Evolutionary conservation across 306 rosid species (phyloP).

Genomic region (Pterocarpus macrocarpus): DNA sequence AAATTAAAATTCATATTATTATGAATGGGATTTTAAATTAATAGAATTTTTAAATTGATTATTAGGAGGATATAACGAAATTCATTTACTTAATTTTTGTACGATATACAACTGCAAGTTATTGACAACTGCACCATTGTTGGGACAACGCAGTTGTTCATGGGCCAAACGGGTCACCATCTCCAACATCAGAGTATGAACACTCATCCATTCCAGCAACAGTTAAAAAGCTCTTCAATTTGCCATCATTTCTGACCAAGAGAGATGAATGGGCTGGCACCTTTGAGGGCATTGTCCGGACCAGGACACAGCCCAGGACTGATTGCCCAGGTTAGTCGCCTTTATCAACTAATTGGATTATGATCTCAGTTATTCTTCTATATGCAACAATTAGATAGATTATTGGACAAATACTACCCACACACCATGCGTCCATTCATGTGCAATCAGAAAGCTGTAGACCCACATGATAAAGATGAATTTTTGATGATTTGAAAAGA

Average conservation of each 20-base stretch:
- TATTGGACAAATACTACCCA: not conserved
- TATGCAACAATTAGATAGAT: not conserved
- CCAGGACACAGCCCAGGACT: conserved; percentile 71
- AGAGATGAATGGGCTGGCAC: conserved; percentile 94
- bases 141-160: conserved; percentile 75
- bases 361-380: conserved; percentile 7
- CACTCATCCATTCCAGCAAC: conserved; percentile 93
- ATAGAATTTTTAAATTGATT: too few relatives aligned
- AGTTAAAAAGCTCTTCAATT: conserved; percentile 80
- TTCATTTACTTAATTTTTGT: too few relatives aligned
- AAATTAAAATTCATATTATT: too few relatives aligned
- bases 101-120: not conserved
- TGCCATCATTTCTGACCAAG: conserved; percentile 75
- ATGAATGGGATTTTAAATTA: too few relatives aligned
- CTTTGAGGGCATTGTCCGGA: conserved; percentile 72
- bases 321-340: conserved; percentile 84
- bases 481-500: not conserved
- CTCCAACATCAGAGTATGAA: conserved; percentile 78
- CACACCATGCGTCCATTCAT: not conserved
- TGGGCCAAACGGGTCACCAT: conserved; percentile 84
- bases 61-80: too few relatives aligned
- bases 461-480: not conserved
- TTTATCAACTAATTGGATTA: conserved; percentile 7
- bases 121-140: not conserved
- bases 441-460: not conserved